Evolutionary conservation across 805 yeast species (phyloP).

Genomic region (Wickerhamiella qilinensis): DNA sequence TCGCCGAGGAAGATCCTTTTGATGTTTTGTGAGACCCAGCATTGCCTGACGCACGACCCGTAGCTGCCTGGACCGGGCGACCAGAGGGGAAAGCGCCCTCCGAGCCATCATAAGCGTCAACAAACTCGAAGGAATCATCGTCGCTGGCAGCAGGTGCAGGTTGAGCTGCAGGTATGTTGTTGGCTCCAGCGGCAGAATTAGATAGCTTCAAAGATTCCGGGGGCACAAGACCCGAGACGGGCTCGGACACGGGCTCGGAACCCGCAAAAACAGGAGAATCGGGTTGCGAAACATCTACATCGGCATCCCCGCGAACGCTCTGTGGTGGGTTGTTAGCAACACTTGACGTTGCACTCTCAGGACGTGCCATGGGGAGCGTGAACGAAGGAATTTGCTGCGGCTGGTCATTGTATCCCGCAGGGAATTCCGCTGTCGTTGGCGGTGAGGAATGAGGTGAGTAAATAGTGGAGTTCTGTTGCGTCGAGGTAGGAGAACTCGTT

Average conservation of each 20-base stretch:
- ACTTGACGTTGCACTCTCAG: slow-evolving; percentile 75
- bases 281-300: slow-evolving; percentile 17
- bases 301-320: slow-evolving; percentile 66
- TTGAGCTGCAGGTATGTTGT: slow-evolving; percentile 4
- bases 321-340: slow-evolving; percentile 85
- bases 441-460: slow-evolving; percentile 5
- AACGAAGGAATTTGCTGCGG: slow-evolving; percentile 14
- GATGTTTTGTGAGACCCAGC: not conserved
- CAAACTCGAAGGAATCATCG: slow-evolving; percentile 21
- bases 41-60: not conserved
- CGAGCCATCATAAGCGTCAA: slow-evolving; percentile 18
- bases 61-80: too few relatives aligned
- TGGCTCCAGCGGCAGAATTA: not conserved
- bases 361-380: slow-evolving; percentile 38
- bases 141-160: not conserved
- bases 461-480: slow-evolving; percentile 1
- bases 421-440: slow-evolving; percentile 6
- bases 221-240: slow-evolving; percentile 12
- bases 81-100: too few relatives aligned
- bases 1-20: not conserved
- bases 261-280: slow-evolving; percentile 12
- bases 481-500: not conserved
- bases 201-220: slow-evolving; percentile 5
- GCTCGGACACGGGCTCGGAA: slow-evolving; percentile 9
- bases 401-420: not conserved